Conservation (phyloP, 1,284 basidiomycete species). For the Marasmius sp. region DNA sequence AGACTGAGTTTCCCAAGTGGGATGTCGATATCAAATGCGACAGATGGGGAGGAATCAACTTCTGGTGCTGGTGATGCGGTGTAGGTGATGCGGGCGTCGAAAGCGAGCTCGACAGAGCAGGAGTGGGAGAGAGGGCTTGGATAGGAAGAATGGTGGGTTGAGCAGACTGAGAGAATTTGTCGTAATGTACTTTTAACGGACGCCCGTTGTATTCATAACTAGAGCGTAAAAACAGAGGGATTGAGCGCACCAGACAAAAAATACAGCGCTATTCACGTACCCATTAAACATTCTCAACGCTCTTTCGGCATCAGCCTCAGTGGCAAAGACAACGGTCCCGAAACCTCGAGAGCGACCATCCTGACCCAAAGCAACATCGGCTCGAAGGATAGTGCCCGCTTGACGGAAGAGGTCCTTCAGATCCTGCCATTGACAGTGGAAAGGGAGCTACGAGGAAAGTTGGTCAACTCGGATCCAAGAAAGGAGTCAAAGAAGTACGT, state of each 20-base stretch:
- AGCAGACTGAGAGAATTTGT: conserved; percentile 61
- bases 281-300: conserved; percentile 88
- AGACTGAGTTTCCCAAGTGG: neutral
- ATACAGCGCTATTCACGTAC: conserved; percentile 40
- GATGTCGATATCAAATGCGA: conserved; percentile 26
- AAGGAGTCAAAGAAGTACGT: conserved; percentile 1
- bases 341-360: conserved; percentile 88
- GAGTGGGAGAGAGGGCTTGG: conserved; percentile 26
- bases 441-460: conserved; percentile 68
- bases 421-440: conserved; percentile 98
- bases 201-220: conserved; percentile 89
- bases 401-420: conserved; percentile 91
- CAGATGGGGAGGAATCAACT: conserved; percentile 21
- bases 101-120: conserved; percentile 1
- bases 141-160: conserved; percentile 27
- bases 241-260: neutral
- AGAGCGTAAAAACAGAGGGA: neutral
- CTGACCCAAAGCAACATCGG: conserved; percentile 85
- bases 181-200: conserved; percentile 82
- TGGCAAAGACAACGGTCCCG: conserved; percentile 85
- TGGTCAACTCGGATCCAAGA: neutral
- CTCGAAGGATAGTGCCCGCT: conserved; percentile 84
- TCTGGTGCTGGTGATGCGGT: conserved; percentile 1
- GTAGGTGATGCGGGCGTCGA: neutral
- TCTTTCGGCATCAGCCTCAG: conserved; percentile 81